Conservation (phyloP, 148 eudicot species). For the Diospyros kaki region DNA sequence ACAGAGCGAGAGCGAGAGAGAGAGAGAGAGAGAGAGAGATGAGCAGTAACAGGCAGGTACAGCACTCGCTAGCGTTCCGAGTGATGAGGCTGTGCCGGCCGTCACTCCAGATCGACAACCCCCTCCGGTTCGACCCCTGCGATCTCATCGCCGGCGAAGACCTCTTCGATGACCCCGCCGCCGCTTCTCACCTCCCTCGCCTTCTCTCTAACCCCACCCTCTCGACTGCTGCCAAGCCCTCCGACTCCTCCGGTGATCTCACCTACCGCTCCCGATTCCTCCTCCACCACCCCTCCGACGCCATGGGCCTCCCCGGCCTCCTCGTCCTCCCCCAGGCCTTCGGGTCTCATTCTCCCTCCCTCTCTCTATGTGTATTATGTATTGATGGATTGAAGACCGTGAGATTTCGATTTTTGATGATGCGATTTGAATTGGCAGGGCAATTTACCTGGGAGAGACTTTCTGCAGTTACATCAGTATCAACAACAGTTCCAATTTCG, state of each 20-base stretch:
- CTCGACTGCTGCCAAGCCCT: neutral
- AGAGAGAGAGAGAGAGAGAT: constrained; percentile 18
- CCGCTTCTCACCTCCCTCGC: constrained; percentile 35
- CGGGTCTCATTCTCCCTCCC: constrained; percentile 39
- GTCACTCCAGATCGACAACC: constrained; percentile 73
- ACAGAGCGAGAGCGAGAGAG: no score
- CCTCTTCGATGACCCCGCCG: constrained; percentile 48
- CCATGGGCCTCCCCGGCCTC: constrained; percentile 83
- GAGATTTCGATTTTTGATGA: neutral
- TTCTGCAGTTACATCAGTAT: constrained; percentile 95
- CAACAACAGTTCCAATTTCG: constrained; percentile 85
- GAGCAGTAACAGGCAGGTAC: constrained; percentile 29
- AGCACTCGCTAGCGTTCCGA: constrained; percentile 86
- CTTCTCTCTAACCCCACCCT: constrained; percentile 30
- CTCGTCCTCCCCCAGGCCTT: constrained; percentile 95
- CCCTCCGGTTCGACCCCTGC: constrained; percentile 73
- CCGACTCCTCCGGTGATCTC: constrained; percentile 37
- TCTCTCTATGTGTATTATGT: neutral
- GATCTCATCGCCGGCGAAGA: constrained; percentile 91
- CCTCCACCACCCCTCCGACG: constrained; percentile 48
- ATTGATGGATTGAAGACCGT: neutral
- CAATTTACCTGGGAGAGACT: constrained; percentile 97
- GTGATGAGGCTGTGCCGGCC: constrained; percentile 95
- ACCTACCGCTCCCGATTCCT: constrained; percentile 64
- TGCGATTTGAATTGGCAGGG: constrained; percentile 18